Conservation (phyloP, 371 early-diverging fungal genomes). For the Mortierella sp. region DNA sequence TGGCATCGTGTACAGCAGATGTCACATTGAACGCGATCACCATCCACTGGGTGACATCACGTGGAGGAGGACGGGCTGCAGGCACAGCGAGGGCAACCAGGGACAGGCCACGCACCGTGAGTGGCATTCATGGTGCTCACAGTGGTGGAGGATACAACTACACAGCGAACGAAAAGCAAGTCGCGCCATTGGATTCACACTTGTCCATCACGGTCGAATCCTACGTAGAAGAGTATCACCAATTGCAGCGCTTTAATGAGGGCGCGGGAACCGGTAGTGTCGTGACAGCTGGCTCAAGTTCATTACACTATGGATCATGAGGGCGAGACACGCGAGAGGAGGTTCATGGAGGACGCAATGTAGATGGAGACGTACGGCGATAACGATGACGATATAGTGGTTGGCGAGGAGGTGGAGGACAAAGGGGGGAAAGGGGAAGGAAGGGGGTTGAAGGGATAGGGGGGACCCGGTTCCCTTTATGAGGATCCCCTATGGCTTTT, state of each 20-base stretch:
- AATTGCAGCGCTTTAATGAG: slow-evolving; percentile 6
- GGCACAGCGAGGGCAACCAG: slow-evolving; percentile 6
- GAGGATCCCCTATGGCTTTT: no score
- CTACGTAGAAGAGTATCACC: slow-evolving; percentile 50
- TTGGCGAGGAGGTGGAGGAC: no score
- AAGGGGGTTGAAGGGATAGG: no score
- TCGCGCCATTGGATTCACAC: slow-evolving; percentile 37
- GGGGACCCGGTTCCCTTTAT: no score
- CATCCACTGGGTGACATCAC: slow-evolving; percentile 53
- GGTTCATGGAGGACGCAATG: no score
- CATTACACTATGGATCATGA: slow-evolving; percentile 1
- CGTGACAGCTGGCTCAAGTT: no score
- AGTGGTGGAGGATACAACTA: background rate
- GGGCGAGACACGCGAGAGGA: no score
- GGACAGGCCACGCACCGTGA: background rate
- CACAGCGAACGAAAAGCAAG: slow-evolving; percentile 28
- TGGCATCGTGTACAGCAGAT: slow-evolving; percentile 38
- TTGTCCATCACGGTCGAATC: slow-evolving; percentile 49
- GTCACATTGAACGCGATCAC: slow-evolving; percentile 49
- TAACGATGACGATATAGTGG: no score
- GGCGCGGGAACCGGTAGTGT: no score
- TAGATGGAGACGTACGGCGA: no score
- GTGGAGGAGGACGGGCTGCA: slow-evolving; percentile 26
- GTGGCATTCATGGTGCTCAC: background rate
- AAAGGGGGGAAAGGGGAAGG: no score